Conservation (phyloP, 345 rosid genomes). For the Citrus trifoliata region DNA sequence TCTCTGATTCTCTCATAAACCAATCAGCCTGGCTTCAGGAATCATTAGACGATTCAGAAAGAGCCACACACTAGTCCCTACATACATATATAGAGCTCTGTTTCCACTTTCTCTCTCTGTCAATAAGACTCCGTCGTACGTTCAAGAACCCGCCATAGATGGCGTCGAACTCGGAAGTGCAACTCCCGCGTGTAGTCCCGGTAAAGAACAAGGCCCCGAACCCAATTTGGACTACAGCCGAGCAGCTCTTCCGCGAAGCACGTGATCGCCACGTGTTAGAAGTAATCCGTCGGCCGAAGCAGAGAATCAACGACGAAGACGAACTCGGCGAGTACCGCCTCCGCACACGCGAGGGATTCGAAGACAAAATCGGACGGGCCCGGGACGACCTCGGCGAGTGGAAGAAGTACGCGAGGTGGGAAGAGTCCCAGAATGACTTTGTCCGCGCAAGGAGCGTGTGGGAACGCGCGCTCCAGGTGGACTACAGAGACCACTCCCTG, state of each 20-base stretch:
- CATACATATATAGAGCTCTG: neutral
- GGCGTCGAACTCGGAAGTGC: slow-evolving; percentile 48
- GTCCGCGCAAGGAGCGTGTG: slow-evolving; percentile 72
- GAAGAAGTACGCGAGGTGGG: slow-evolving; percentile 86
- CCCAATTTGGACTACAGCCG: slow-evolving; percentile 75
- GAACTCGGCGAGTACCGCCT: slow-evolving; percentile 74
- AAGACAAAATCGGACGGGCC: slow-evolving; percentile 68
- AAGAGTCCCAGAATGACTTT: slow-evolving; percentile 88
- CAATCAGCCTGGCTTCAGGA: neutral
- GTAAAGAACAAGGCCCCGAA: slow-evolving; percentile 86
- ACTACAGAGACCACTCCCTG: slow-evolving; percentile 64
- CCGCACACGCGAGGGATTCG: slow-evolving; percentile 67
- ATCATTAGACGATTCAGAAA: too few relatives aligned
- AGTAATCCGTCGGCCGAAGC: slow-evolving; percentile 74
- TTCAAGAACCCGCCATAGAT: too few relatives aligned
- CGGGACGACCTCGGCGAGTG: slow-evolving; percentile 61
- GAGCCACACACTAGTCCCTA: too few relatives aligned
- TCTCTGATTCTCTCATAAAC: neutral
- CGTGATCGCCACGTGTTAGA: slow-evolving; percentile 76
- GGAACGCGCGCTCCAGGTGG: slow-evolving; percentile 79
- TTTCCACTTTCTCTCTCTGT: neutral
- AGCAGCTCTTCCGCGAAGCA: slow-evolving; percentile 78
- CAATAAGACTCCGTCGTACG: too few relatives aligned
- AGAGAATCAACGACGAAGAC: slow-evolving; percentile 58
- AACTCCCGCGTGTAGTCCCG: slow-evolving; percentile 72